Evolutionary conservation across 176 grass and related monocot species (phyloP).

Genomic region (Secale cereale): DNA sequence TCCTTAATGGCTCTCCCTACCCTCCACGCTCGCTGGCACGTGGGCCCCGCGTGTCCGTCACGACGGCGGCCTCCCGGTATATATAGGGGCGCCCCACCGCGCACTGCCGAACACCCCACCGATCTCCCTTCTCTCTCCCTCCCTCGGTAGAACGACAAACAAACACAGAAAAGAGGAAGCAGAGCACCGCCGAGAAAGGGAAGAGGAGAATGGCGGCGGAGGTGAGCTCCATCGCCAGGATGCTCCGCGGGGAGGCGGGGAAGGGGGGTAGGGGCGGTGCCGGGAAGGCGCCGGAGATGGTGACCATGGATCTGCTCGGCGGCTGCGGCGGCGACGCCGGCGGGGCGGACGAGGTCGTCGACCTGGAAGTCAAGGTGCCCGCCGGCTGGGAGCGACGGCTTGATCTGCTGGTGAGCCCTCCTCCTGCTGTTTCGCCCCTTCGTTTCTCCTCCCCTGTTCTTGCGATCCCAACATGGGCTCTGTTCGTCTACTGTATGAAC

Average conservation of each 20-base stretch:
- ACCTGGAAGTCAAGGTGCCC: constrained; percentile 54
- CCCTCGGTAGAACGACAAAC: too few species aligned
- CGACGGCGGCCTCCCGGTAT: not conserved
- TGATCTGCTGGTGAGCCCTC: constrained; percentile 42
- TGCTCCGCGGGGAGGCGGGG: constrained; percentile 38
- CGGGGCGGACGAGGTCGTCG: constrained; percentile 33
- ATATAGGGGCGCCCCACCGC: constrained; percentile 25
- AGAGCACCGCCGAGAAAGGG: not conserved
- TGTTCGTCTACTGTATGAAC: not conserved
- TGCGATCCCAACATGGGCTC: not conserved
- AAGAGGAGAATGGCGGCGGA: constrained; percentile 38
- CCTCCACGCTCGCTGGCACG: not conserved
- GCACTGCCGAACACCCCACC: not conserved
- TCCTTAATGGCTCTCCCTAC: not conserved
- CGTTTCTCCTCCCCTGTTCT: not conserved
- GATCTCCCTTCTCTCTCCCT: too few species aligned
- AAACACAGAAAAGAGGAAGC: not conserved
- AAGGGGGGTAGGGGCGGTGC: not conserved
- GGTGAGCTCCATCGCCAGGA: constrained; percentile 49
- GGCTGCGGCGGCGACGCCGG: constrained; percentile 25
- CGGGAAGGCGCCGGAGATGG: constrained; percentile 30
- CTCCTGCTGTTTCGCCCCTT: too few species aligned
- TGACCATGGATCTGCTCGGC: constrained; percentile 61
- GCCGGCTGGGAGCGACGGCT: constrained; percentile 52
- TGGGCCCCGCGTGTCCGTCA: constrained; percentile 20